A percentile compares a stretch with the other conserved stretches of the same genome.
phyloP scores from a whole-genome alignment of 2,329 filamentous ascomycete genomes.

The Rugonectria rugulosa region DNA sequence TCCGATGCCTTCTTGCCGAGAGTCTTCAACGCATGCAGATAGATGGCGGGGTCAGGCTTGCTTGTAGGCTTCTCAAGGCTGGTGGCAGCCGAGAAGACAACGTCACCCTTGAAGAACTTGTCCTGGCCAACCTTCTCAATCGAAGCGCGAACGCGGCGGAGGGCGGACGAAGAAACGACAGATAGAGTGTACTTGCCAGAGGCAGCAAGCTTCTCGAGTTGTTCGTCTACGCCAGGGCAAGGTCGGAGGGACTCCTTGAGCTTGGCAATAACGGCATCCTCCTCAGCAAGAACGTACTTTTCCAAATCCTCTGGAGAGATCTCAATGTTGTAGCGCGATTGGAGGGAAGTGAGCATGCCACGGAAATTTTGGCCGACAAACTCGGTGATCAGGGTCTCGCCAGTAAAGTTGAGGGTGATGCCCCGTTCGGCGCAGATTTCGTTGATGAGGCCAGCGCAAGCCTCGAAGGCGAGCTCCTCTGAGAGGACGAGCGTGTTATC shows the following conservation, averaged over 20 bases:
- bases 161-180: conserved; percentile 82
- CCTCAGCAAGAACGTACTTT: conserved; percentile 76
- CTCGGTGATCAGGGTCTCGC: conserved; percentile 79
- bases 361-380: conserved; percentile 96
- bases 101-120: conserved; percentile 78
- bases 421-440: conserved; percentile 75
- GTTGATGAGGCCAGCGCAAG: conserved; percentile 89
- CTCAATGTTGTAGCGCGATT: conserved; percentile 77
- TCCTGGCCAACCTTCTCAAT: conserved; percentile 81
- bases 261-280: conserved; percentile 84
- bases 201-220: conserved; percentile 69
- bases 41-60: conserved; percentile 92
- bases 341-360: conserved; percentile 82
- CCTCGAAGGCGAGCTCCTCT: conserved; percentile 90
- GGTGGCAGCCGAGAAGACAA: conserved; percentile 83
- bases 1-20: conserved; percentile 76
- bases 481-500: conserved; percentile 95
- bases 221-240: conserved; percentile 72
- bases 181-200: conserved; percentile 74
- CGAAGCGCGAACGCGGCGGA: conserved; percentile 78
- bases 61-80: conserved; percentile 81
- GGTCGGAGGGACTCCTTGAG: conserved; percentile 72
- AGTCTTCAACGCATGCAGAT: conserved; percentile 77
- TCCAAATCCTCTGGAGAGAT: conserved; percentile 75
- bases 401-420: conserved; percentile 75